Conservation (phyloP, 208 protist genomes). For the Sergeia podlipaevii region DNA sequence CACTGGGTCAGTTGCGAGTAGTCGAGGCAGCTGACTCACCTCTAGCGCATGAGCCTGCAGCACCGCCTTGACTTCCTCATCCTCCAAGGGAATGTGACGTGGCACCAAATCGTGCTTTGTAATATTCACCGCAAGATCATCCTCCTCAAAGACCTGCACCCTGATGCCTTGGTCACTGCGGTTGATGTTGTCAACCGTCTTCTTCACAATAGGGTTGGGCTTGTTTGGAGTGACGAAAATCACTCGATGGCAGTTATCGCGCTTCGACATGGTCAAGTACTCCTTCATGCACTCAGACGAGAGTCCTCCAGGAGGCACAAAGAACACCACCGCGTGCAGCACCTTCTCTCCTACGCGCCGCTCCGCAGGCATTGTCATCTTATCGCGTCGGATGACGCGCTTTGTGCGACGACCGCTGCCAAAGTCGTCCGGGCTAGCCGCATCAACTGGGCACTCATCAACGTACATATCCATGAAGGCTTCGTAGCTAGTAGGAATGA, state of each 20-base stretch:
- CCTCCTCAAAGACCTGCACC: conserved; percentile 95
- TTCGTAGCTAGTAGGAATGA: conserved; percentile 45
- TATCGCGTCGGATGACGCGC: conserved; percentile 59
- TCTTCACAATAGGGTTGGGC: conserved; percentile 66
- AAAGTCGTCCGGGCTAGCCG: too few relatives aligned
- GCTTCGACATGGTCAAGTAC: conserved; percentile 34
- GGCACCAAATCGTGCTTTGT: conserved; percentile 97
- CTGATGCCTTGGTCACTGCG: conserved; percentile 49
- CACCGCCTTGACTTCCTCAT: conserved; percentile 84
- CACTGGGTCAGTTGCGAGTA: conserved; percentile 95
- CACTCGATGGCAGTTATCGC: conserved; percentile 51
- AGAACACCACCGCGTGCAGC: conserved; percentile 70
- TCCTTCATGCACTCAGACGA: conserved; percentile 62
- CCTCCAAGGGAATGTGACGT: conserved; percentile 89
- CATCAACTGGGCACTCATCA: conserved; percentile 11
- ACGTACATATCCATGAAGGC: conserved; percentile 74
- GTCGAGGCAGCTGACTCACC: conserved; percentile 95
- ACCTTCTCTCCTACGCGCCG: conserved; percentile 33
- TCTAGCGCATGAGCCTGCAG: conserved; percentile 92
- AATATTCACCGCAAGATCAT: conserved; percentile 97
- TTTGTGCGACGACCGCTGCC: conserved; percentile 5
- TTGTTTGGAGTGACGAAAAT: conserved; percentile 59
- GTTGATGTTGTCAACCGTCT: conserved; percentile 69
- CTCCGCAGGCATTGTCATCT: conserved; percentile 82
- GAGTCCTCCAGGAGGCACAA: conserved; percentile 46